Percentiles rank a stretch among this genome's conserved stretches.
phyloP scores from a whole-genome alignment of 2,329 filamentous ascomycete genomes.

The Pyrenophora seminiperda region DNA sequence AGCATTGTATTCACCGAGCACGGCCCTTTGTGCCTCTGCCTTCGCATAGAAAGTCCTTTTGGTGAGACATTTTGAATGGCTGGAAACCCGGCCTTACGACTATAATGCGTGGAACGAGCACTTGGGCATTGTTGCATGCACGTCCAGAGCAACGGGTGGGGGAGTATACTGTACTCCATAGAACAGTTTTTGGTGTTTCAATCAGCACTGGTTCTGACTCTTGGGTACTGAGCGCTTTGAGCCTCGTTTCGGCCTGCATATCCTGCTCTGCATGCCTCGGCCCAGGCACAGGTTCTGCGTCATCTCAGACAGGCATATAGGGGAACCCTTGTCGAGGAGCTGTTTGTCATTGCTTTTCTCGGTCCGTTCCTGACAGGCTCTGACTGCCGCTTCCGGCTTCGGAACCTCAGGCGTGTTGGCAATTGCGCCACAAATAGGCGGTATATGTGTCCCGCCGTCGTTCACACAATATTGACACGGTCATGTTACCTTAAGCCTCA shows the following conservation, averaged over 20 bases:
- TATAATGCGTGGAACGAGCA: not conserved
- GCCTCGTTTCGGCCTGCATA: slow-evolving; percentile 4
- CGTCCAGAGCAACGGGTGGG: slow-evolving; percentile 1
- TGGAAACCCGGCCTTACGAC: not conserved
- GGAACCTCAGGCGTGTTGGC: not conserved
- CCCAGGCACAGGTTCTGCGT: slow-evolving; percentile 8
- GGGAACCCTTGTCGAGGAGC: slow-evolving; percentile 9
- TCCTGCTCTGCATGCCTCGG: slow-evolving; percentile 15
- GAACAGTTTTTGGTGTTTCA: too few species aligned
- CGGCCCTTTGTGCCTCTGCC: not conserved
- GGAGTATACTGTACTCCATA: not conserved
- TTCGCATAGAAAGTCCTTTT: not conserved
- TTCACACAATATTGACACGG: slow-evolving; percentile 13
- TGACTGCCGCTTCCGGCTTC: slow-evolving; percentile 1
- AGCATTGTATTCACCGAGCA: not conserved
- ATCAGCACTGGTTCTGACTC: not conserved
- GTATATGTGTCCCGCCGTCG: slow-evolving; percentile 10
- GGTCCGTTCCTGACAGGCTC: slow-evolving; percentile 11
- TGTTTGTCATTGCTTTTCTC: slow-evolving; percentile 8
- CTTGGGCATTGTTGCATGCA: not conserved
- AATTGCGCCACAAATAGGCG: slow-evolving; percentile 3
- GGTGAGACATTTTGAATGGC: not conserved
- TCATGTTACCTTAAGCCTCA: slow-evolving; percentile 12
- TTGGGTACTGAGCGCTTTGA: slow-evolving; percentile 2
- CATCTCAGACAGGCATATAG: slow-evolving; percentile 18